Evolutionary conservation across 2,329 filamentous ascomycete genomes (phyloP), one percentile per base, ranked within the genome.

Genomic region (Alternaria sp.): DNA sequence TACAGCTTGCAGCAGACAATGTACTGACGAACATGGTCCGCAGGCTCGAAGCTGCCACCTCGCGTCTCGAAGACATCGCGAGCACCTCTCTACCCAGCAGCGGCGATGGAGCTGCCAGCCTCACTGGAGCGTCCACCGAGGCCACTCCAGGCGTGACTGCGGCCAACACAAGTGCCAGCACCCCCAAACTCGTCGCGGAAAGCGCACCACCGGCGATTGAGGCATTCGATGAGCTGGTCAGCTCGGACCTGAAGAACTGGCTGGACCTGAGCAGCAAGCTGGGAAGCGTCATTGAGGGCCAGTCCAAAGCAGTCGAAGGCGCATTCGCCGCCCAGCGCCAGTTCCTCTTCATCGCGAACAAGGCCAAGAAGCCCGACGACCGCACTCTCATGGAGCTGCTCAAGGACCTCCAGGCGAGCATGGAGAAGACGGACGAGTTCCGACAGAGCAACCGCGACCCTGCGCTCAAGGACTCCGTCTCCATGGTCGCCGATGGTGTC

Each of bases 1-100:
- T 69, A 23, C 72, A 67, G 49, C 55, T 71, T 52, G 67, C 67
- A 60, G 30, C 26, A 50, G 69, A 81, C 74, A 81, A 77, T 65
- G 70, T 79, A 75, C 87, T 88, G 80, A 89, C 81, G 62, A 77
- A 63, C 57, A 70, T 81, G 68, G 77, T 84, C 60, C 69, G 70
- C 79, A 99, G 96, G 83, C 91, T 99, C 73, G 96, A 99, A 86
- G 96, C 96, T 80, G 96, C 96, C 43, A 99, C 96, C 56, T 96
- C 93, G 68, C 90, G 96, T 62, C 89, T 99, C 60, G 96, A 99
- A 84, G 96, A 99, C 80, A 97, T 99, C 76, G 95, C 96, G 49
- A 89, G 92, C 69, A 91, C 93, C n/a, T 76, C 82, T 6, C 74
- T 78, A 15, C 88, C 87, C 58, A 63, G 52, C 30, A 63, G 50